Evolutionary conservation across 257 asterid genomes (phyloP).

Genomic region (Misopates orontium): DNA sequence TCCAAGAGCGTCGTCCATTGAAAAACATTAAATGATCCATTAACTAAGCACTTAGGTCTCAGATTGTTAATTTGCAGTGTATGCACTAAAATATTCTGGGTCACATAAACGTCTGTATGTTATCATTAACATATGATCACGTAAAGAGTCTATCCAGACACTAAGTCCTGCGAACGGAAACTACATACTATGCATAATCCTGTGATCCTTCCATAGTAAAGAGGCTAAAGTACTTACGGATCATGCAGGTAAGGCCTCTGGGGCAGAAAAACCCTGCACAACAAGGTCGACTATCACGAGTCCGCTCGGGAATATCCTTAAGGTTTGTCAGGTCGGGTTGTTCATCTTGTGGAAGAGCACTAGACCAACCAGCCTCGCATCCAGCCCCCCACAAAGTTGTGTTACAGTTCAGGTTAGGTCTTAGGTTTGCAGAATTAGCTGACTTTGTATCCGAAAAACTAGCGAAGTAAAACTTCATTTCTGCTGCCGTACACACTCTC

Average conservation of each 20-base stretch:
- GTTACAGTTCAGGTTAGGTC: conserved; percentile 88
- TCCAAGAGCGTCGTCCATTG: conserved; percentile 13
- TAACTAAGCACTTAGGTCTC: background rate
- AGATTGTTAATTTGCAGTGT: background rate
- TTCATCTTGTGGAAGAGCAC: conserved; percentile 49
- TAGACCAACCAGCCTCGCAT: conserved; percentile 99
- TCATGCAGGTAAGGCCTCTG: conserved; percentile 97
- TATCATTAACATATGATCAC: too few relatives aligned
- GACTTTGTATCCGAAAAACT: conserved; percentile 64
- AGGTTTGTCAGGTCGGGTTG: conserved; percentile 76
- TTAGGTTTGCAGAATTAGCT: conserved; percentile 58
- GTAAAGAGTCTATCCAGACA: too few relatives aligned
- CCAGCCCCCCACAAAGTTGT: conserved; percentile 79
- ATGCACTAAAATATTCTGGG: too few relatives aligned
- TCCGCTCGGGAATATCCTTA: conserved; percentile 62
- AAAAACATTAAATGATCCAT: background rate
- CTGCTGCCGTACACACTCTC: conserved; percentile 94
- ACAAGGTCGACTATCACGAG: conserved; percentile 68
- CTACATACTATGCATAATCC: background rate
- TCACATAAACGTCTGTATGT: too few relatives aligned
- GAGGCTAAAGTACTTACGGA: conserved; percentile 61
- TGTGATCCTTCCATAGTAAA: background rate
- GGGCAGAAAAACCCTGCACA: conserved; percentile 98
- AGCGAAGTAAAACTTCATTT: conserved; percentile 82
- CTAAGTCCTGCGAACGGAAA: too few relatives aligned